A percentile compares a stretch with the other conserved stretches of the same genome.
Evolutionary conservation across 768 basidiomycete species (phyloP).

Genomic region (Royoungia palumana): DNA sequence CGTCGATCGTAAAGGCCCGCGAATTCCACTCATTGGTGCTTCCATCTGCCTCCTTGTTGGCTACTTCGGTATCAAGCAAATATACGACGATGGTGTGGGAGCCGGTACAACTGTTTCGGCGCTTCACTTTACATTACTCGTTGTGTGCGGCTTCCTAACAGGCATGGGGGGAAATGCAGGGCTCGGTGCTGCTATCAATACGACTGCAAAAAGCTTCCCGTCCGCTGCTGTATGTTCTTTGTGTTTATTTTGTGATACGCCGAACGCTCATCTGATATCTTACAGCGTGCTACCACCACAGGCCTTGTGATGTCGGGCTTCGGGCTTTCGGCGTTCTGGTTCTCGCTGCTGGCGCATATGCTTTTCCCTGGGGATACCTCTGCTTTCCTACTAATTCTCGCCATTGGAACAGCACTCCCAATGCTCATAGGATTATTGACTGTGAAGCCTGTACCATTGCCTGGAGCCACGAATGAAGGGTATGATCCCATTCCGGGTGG

Average conservation of each 20-base stretch:
- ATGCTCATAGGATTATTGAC: conserved; percentile 78
- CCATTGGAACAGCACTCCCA: conserved; percentile 73
- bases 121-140: conserved; percentile 48
- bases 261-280: neutral
- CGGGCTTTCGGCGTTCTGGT: conserved; percentile 88
- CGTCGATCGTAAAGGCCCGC: conserved; percentile 71
- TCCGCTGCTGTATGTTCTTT: conserved; percentile 52
- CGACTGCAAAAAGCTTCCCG: conserved; percentile 81
- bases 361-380: conserved; percentile 77
- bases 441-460: conserved; percentile 65
- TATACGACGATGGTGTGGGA: conserved; percentile 57
- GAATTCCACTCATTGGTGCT: conserved; percentile 57
- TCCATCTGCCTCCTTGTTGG: conserved; percentile 63
- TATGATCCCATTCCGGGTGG: conserved; percentile 18
- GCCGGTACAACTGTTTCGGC: conserved; percentile 36
- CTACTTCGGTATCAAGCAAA: conserved; percentile 68
- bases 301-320: conserved; percentile 83
- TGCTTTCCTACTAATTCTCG: conserved; percentile 70
- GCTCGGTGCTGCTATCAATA: conserved; percentile 65
- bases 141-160: conserved; percentile 64
- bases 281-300: conserved; percentile 69
- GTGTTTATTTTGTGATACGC: neutral
- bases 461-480: conserved; percentile 17
- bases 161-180: conserved; percentile 79
- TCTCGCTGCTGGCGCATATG: conserved; percentile 70